Base-by-base conservation (phyloP, 2,329 filamentous ascomycete genomes). In the Diaporthe batatas region DNA sequence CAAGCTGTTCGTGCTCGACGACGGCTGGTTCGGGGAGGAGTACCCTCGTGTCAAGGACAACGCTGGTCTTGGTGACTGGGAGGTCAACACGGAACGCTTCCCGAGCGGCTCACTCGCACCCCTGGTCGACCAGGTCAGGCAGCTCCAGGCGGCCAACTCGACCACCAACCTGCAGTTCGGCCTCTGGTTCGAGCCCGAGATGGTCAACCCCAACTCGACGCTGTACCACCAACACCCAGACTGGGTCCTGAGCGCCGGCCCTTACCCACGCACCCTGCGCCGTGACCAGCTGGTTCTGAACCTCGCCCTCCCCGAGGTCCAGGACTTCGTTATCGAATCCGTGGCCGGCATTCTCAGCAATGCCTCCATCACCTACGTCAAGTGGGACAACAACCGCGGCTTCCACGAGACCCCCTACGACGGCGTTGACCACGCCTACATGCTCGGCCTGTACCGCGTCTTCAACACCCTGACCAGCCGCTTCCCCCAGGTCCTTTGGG, bases 361-460 rank as follows among this genome's bases (percentile, higher is more conserved):
- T 1, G 85, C 86, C 0, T 82, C 87, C 32, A 87, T 92, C 59
- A 80, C 81, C 12, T 92, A 92, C 74, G 86, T 92, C 74, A 92
- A 92, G 76, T 92, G 90, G 91, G 91, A 92, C 75, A 91, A 91
- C 79, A 92, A 92, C 80, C 83, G 91, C 6, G 90, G 86, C 0
- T 90, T 91, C 57, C 89, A 92, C 77, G 90, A 92, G 79, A 85
- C 85, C 58, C 81, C 89, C 0, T 84, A 83, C 0, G 89, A 90
- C 0, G 83, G 85, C 0, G 86, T 84, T 8, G 82, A 87, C 75
- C 89, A 92, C 77, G 80, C 83, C 1, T 92, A 92, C 79, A 91
- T 92, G 76, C 82, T 92, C 0, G 91, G 91, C 5, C 79, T 92
- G 68, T 92, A 92, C 78, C 86, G 82, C 65, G 89, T 92, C 10